Percentiles rank a stretch among this genome's conserved stretches.
phyloP scores from a whole-genome alignment of 768 basidiomycete genomes.

The Rhodotorula taiwanensis region DNA sequence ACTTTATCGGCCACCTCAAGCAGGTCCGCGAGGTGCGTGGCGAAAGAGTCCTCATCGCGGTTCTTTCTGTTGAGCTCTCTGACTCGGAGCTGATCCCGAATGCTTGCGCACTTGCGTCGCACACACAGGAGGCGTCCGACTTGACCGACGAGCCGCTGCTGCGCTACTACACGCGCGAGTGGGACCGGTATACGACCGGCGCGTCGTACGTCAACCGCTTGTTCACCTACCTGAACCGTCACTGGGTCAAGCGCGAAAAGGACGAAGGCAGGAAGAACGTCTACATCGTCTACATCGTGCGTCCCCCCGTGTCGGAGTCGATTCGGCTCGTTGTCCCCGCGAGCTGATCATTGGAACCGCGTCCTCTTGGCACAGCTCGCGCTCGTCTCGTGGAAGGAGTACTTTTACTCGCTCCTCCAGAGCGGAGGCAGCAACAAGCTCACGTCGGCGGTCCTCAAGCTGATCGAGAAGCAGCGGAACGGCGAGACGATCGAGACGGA shows the following conservation, averaged over 20 bases:
- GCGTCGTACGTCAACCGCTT: slow-evolving; percentile 95
- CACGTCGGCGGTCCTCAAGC: slow-evolving; percentile 73
- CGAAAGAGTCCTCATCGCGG: background rate
- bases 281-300: slow-evolving; percentile 89
- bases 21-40: slow-evolving; percentile 54
- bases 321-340: background rate
- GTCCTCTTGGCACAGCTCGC: slow-evolving; percentile 63
- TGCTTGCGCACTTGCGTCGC: too few species aligned
- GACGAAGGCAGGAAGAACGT: slow-evolving; percentile 93
- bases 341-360: background rate
- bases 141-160: slow-evolving; percentile 81
- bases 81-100: too few species aligned
- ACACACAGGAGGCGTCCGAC: slow-evolving; percentile 58
- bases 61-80: slow-evolving; percentile 35
- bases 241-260: slow-evolving; percentile 97
- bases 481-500: slow-evolving; percentile 90
- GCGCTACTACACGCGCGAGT: slow-evolving; percentile 83
- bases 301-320: slow-evolving; percentile 40
- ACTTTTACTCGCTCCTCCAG: slow-evolving; percentile 85
- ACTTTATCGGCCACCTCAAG: slow-evolving; percentile 77
- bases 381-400: slow-evolving; percentile 88
- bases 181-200: slow-evolving; percentile 94
- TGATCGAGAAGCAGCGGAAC: slow-evolving; percentile 89
- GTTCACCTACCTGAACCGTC: slow-evolving; percentile 95
- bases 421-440: slow-evolving; percentile 65